These are phyloP conservation scores for Erythrobasidium hasegawianum DNA, from an alignment of 1,284 basidiomycete genomes.

Conservation along the genomic window DNA sequence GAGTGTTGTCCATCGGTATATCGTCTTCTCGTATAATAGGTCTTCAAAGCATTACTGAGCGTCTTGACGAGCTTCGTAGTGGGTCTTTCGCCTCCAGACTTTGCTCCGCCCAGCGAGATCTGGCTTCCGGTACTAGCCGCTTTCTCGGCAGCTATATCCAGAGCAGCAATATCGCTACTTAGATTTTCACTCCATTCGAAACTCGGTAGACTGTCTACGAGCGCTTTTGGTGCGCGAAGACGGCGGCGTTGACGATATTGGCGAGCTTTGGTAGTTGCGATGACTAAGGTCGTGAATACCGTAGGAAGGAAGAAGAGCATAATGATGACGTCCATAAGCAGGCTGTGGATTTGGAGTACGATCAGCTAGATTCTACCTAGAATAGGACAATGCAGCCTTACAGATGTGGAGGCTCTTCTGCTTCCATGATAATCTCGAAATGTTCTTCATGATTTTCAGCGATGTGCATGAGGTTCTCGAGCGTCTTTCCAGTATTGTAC, in stretches of 20 bases:
- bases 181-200: conserved; percentile 29
- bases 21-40: background rate
- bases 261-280: conserved; percentile 12
- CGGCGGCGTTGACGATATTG: conserved; percentile 10
- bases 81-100: background rate
- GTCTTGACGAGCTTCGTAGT: conserved; percentile 1
- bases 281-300: conserved; percentile 19
- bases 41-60: background rate
- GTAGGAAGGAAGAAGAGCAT: conserved; percentile 33
- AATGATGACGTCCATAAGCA: conserved; percentile 33
- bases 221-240: conserved; percentile 25
- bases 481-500: conserved; percentile 10
- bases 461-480: conserved; percentile 18
- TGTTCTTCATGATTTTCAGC: background rate
- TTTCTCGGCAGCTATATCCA: conserved; percentile 18
- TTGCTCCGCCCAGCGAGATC: background rate
- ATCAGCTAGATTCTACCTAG: no score
- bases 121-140: background rate
- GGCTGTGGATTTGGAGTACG: background rate
- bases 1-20: conserved; percentile 3
- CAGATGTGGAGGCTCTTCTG: conserved; percentile 27
- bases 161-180: conserved; percentile 8
- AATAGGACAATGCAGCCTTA: no score
- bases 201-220: conserved; percentile 28
- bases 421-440: conserved; percentile 12